Evolutionary conservation across 2,329 filamentous ascomycete species (phyloP).

Genomic region (Lasiodiplodia gonubiensis): DNA sequence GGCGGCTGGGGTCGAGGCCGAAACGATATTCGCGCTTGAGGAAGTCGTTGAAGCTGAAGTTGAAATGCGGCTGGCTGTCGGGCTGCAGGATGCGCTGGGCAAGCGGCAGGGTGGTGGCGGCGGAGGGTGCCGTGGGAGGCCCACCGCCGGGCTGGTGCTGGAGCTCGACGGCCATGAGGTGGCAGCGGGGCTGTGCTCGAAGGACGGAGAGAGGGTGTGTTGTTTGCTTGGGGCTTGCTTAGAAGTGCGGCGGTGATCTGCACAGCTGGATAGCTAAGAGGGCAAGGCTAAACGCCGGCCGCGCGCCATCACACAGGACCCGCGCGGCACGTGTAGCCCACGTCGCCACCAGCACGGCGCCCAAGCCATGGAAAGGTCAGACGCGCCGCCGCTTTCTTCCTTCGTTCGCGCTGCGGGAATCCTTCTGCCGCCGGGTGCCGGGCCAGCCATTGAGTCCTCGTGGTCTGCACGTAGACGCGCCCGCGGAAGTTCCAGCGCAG

Average conservation of each 20-base stretch:
- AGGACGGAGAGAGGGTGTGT: not conserved
- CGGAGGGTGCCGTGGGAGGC: conserved; percentile 1
- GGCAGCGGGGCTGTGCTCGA: not conserved
- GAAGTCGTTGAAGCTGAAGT: conserved; percentile 86
- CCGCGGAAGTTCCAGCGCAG: not conserved
- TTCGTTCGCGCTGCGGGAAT: not conserved
- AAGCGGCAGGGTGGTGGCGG: conserved; percentile 32
- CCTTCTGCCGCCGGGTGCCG: not conserved
- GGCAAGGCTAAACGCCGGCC: not conserved
- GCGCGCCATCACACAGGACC: not conserved
- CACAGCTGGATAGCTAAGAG: not conserved
- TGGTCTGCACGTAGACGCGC: not conserved
- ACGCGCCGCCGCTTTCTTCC: conserved; percentile 1
- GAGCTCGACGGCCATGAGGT: conserved; percentile 20
- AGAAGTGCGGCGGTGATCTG: conserved; percentile 1
- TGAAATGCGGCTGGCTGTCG: conserved; percentile 54
- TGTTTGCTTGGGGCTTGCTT: not conserved
- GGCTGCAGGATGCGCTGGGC: conserved; percentile 39
- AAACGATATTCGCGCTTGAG: conserved; percentile 83
- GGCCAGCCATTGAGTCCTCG: not conserved
- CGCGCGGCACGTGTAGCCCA: conserved; percentile 11
- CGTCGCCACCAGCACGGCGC: not conserved
- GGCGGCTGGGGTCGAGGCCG: conserved; percentile 71
- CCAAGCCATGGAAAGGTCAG: not conserved
- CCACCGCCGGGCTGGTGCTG: conserved; percentile 6